A percentile compares a stretch with the other conserved stretches of the same genome.
Conservation (phyloP, 805 yeast species). For the Saccharomyces mikatae region DNA sequence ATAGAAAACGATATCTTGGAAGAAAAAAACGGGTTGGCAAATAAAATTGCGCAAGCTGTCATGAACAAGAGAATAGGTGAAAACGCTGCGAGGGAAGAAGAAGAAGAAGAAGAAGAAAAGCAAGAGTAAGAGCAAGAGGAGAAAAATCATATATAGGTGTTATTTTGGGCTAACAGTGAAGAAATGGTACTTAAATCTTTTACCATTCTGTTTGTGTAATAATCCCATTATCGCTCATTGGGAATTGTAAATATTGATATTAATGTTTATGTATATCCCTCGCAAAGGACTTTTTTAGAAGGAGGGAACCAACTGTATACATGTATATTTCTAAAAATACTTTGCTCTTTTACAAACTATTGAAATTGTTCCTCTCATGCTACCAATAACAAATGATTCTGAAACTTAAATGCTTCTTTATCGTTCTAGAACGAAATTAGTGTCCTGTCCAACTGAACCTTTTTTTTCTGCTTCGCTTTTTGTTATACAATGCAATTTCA, state of each 20-base stretch:
- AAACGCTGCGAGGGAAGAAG: neutral
- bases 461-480: slow-evolving; percentile 24
- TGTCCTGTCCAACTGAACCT: slow-evolving; percentile 14
- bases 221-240: neutral
- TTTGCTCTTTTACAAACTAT: neutral
- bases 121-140: neutral
- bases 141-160: neutral
- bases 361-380: neutral
- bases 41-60: slow-evolving; percentile 23
- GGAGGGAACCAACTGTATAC: neutral
- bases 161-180: neutral
- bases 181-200: neutral
- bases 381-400: neutral
- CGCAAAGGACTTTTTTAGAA: neutral
- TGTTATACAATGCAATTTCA: slow-evolving; percentile 32
- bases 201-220: neutral
- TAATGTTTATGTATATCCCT: neutral
- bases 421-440: neutral
- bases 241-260: neutral
- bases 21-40: slow-evolving; percentile 8
- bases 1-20: slow-evolving; percentile 5
- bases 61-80: slow-evolving; percentile 15
- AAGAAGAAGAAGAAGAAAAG: neutral
- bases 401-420: neutral
- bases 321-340: neutral